These are phyloP conservation scores for Claviceps paspali DNA, from an alignment of 2,329 filamentous ascomycete species.

Conservation along the genomic window DNA sequence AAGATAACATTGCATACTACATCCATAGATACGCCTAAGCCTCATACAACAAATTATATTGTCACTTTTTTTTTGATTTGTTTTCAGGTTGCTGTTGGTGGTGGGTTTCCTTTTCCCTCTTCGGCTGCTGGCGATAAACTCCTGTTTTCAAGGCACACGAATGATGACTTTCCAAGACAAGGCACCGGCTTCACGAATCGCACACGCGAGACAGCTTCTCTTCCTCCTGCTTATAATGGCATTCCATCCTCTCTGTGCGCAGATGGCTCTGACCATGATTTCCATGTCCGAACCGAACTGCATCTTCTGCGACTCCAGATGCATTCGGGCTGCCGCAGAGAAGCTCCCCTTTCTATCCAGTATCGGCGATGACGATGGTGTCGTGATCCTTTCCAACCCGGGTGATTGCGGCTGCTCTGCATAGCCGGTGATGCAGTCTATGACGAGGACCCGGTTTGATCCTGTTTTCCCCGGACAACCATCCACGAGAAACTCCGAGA, in stretches of 20 bases:
- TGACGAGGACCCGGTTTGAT: slow-evolving; percentile 33
- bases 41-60: too few relatives aligned
- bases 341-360: slow-evolving; percentile 22
- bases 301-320: slow-evolving; percentile 38
- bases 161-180: slow-evolving; percentile 55
- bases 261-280: slow-evolving; percentile 56
- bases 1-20: too few relatives aligned
- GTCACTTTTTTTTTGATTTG: too few relatives aligned
- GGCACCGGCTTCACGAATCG: slow-evolving; percentile 58
- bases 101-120: too few relatives aligned
- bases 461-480: slow-evolving; percentile 17
- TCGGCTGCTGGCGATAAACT: too few relatives aligned
- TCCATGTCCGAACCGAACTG: slow-evolving; percentile 52
- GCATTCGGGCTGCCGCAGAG: slow-evolving; percentile 35
- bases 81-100: too few relatives aligned
- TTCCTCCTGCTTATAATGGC: slow-evolving; percentile 53
- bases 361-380: slow-evolving; percentile 13
- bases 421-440: slow-evolving; percentile 47
- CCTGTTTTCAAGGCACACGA: slow-evolving; percentile 27
- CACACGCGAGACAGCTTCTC: slow-evolving; percentile 57
- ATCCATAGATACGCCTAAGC: too few relatives aligned
- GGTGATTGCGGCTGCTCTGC: slow-evolving; percentile 32
- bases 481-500: slow-evolving; percentile 30
- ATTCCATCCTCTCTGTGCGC: slow-evolving; percentile 59
- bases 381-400: slow-evolving; percentile 21